Conservation (phyloP, 768 basidiomycete genomes). For the Chlorophyllum brunneum region DNA sequence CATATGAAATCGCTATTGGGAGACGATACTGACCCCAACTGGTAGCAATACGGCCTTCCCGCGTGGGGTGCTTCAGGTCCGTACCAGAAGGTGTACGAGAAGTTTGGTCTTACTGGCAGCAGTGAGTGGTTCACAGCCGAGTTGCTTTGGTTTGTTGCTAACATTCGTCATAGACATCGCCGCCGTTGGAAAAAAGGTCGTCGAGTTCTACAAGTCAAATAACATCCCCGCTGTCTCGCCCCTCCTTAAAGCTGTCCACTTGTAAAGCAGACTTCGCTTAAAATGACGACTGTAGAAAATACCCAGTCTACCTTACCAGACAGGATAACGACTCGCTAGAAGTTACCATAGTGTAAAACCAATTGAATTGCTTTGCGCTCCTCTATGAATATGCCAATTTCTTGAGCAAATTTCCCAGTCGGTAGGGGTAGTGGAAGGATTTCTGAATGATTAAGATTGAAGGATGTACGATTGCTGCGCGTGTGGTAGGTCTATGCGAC, state of each 20-base stretch:
- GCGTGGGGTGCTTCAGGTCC: constrained; percentile 90
- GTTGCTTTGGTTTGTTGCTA: constrained; percentile 8
- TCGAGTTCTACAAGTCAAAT: constrained; percentile 81
- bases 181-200: constrained; percentile 77
- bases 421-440: background rate
- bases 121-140: constrained; percentile 39
- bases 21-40: constrained; percentile 11
- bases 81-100: constrained; percentile 87
- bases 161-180: constrained; percentile 57
- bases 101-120: constrained; percentile 78
- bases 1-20: background rate
- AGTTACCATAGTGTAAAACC: constrained; percentile 4
- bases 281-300: constrained; percentile 1
- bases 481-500: background rate
- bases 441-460: constrained; percentile 9
- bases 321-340: background rate
- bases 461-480: constrained; percentile 3
- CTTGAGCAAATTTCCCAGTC: background rate
- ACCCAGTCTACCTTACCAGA: background rate
- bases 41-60: constrained; percentile 64
- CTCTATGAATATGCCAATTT: too few species aligned
- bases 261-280: constrained; percentile 14
- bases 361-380: background rate
- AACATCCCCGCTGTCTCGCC: constrained; percentile 72
- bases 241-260: constrained; percentile 62